Conservation (phyloP, 2,329 filamentous ascomycete species). For the Colletotrichum cereale region DNA sequence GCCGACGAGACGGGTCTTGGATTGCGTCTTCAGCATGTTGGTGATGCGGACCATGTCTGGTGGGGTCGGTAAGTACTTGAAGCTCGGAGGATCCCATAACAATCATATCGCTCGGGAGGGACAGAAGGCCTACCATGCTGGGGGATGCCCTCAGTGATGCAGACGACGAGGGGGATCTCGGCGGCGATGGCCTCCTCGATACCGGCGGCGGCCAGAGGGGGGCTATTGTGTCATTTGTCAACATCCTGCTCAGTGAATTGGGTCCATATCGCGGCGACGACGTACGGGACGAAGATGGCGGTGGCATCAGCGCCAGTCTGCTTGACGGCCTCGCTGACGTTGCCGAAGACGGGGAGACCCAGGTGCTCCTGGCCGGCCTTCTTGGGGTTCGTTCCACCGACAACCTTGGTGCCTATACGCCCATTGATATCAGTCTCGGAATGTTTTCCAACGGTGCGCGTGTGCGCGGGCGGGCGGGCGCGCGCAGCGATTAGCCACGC, state of each 20-base stretch:
- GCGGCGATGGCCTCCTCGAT: slow-evolving; percentile 97
- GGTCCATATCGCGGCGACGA: slow-evolving; percentile 62
- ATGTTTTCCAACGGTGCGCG: slow-evolving; percentile 11
- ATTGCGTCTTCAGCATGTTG: slow-evolving; percentile 96
- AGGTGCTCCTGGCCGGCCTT: slow-evolving; percentile 94
- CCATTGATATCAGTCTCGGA: slow-evolving; percentile 47
- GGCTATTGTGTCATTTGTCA: slow-evolving; percentile 63
- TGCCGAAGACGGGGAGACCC: slow-evolving; percentile 91
- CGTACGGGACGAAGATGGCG: slow-evolving; percentile 95
- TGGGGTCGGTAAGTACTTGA: slow-evolving; percentile 18
- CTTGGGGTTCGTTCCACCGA: slow-evolving; percentile 98
- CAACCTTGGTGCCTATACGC: slow-evolving; percentile 88
- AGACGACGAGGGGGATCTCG: slow-evolving; percentile 94
- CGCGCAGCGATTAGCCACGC: slow-evolving; percentile 6
- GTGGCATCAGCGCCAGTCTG: slow-evolving; percentile 91
- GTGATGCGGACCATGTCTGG: slow-evolving; percentile 99
- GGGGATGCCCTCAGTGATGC: slow-evolving; percentile 97
- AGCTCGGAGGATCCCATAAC: background rate
- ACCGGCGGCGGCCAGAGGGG: slow-evolving; percentile 90
- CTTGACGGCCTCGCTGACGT: slow-evolving; percentile 88
- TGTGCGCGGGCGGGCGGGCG: slow-evolving; percentile 1
- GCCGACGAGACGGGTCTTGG: slow-evolving; percentile 95
- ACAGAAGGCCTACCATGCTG: slow-evolving; percentile 81
- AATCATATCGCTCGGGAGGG: slow-evolving; percentile 36
- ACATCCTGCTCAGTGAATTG: background rate